These are phyloP conservation scores for Vigna angularis DNA, from an alignment of 306 rosid species.

Conservation along the genomic window DNA sequence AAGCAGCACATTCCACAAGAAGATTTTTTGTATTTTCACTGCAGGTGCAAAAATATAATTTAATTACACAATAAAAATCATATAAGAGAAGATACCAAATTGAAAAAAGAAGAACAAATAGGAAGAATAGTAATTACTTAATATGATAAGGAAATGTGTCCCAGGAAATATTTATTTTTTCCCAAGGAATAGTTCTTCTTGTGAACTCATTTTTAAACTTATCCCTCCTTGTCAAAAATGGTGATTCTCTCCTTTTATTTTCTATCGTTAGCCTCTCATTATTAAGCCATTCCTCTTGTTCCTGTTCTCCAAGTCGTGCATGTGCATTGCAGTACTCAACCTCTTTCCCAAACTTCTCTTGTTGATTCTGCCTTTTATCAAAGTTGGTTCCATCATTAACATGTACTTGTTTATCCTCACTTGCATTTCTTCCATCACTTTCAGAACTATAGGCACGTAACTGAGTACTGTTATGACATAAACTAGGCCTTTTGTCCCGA, in stretches of 20 bases:
- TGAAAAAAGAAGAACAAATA: conserved; percentile 32
- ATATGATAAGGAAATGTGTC: conserved; percentile 89
- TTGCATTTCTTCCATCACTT: conserved; percentile 89
- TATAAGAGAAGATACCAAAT: neutral
- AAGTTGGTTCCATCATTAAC: conserved; percentile 60
- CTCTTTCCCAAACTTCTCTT: conserved; percentile 58
- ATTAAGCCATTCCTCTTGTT: conserved; percentile 90
- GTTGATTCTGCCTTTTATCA: conserved; percentile 55
- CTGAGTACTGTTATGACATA: conserved; percentile 55
- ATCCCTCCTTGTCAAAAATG: conserved; percentile 75
- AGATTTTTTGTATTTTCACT: conserved; percentile 86
- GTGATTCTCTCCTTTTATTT: conserved; percentile 74
- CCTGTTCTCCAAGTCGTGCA: conserved; percentile 80
- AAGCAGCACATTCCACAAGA: conserved; percentile 85
- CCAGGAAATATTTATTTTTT: conserved; percentile 90
- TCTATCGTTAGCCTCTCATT: conserved; percentile 77
- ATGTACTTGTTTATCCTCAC: conserved; percentile 71
- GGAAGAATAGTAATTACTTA: conserved; percentile 59
- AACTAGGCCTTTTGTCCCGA: conserved; percentile 44
- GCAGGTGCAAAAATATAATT: conserved; percentile 28
- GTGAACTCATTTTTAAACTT: conserved; percentile 83
- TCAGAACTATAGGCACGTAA: conserved; percentile 73
- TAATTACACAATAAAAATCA: conserved; percentile 25
- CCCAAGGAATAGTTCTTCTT: conserved; percentile 93
- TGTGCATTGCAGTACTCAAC: conserved; percentile 61